Evolutionary conservation across 257 asterid species (phyloP), one percentile per base, ranked within the genome.

Genomic region (Fraxinus excelsior): DNA sequence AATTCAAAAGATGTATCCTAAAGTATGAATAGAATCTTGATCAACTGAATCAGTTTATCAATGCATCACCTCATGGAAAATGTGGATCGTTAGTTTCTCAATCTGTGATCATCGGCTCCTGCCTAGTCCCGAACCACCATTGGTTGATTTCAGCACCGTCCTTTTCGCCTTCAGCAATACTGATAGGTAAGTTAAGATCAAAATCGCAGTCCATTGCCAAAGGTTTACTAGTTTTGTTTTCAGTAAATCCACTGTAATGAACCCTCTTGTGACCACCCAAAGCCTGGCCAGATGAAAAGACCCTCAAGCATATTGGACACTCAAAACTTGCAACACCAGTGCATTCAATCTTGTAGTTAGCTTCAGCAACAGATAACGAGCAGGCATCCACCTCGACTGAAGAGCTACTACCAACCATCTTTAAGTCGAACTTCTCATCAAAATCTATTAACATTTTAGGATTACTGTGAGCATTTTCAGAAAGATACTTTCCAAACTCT

Each of bases 221-320:
- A 31, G 49, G 49, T 78, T 84, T 89, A 21, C 56, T 74, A 26
- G 19, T 71, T 81, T 68, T 89, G 84, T 66, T 74, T 7, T 86
- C 94, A 12, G 38, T 76, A 10, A 14, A 32, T 19, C 80, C 88
- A 69, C 40, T 70, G 81, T 85, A 91, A 70, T 91, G 97, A 74
- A 93, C 94, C 81, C 96, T 91, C 86, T 84, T 91, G 85, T 94
- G 98, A 2, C 97, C 97, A 25, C 97, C 96, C 82, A 91, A 76
- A 60, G 97, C 97, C 71, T 90, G 96, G 10, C 97, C 98, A 3
- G 97, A 87, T 5, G 90, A 11, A 67, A 94, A 94, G 31, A 86
- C 86, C 87, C 87, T 92, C 75, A 85, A 89, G 85, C 97, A 92
- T 12, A 83, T 71, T 1, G 85, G 84, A 67, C 98, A 94, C 69